Evolutionary conservation across 768 basidiomycete species (phyloP).

Genomic region (Russula earlei): DNA sequence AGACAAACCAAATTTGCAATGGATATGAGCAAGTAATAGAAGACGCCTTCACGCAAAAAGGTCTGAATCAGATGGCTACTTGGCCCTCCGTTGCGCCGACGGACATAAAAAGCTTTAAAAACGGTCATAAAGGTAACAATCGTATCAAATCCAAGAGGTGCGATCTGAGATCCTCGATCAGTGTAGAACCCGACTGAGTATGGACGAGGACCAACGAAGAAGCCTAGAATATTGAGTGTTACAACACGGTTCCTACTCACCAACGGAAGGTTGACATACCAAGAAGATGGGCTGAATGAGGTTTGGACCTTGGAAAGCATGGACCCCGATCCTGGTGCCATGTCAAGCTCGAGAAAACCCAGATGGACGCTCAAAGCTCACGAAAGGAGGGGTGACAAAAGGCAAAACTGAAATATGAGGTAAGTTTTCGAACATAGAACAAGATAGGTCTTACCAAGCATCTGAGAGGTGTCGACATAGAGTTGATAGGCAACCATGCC

Average conservation of each 20-base stretch:
- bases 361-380: constrained; percentile 24
- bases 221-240: constrained; percentile 31
- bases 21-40: constrained; percentile 81
- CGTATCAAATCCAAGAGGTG: constrained; percentile 73
- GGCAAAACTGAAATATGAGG: constrained; percentile 30
- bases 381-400: constrained; percentile 57
- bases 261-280: constrained; percentile 33
- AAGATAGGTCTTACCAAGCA: constrained; percentile 46
- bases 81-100: constrained; percentile 63
- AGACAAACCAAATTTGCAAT: constrained; percentile 59
- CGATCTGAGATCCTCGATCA: constrained; percentile 41
- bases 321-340: constrained; percentile 43
- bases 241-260: not conserved
- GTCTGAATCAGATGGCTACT: constrained; percentile 77
- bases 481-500: constrained; percentile 76
- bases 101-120: constrained; percentile 68
- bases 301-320: constrained; percentile 74
- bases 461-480: constrained; percentile 69
- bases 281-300: constrained; percentile 73
- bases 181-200: not conserved
- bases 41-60: constrained; percentile 77
- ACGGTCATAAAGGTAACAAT: constrained; percentile 75
- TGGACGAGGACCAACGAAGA: constrained; percentile 21
- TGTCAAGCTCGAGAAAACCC: not conserved
- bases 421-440: not conserved